Evolutionary conservation across 768 basidiomycete genomes (phyloP).

Genomic region (Macrolepiota fuliginosa): DNA sequence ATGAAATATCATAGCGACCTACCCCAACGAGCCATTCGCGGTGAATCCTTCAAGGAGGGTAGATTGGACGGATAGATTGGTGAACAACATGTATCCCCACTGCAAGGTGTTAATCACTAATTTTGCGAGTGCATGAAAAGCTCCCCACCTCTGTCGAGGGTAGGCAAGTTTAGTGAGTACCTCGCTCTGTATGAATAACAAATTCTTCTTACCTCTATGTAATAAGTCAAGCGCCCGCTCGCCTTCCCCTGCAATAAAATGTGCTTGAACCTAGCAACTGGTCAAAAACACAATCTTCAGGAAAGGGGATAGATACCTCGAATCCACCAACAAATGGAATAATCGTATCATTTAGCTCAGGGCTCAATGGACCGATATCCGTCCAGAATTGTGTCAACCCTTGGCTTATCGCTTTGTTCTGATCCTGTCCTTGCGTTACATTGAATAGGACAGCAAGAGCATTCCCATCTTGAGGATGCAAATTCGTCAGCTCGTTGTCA

Average conservation of each 20-base stretch:
- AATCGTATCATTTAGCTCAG: slow-evolving; percentile 50
- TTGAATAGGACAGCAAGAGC: slow-evolving; percentile 47
- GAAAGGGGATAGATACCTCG: slow-evolving; percentile 29
- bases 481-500: slow-evolving; percentile 39
- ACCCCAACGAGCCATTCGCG: slow-evolving; percentile 53
- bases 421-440: slow-evolving; percentile 34
- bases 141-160: slow-evolving; percentile 1
- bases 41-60: slow-evolving; percentile 59
- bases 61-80: slow-evolving; percentile 50
- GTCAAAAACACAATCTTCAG: not conserved
- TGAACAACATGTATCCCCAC: slow-evolving; percentile 62
- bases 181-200: not conserved
- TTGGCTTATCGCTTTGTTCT: slow-evolving; percentile 39
- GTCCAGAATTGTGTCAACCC: slow-evolving; percentile 48
- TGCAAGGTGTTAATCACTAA: not conserved
- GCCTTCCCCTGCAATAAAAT: slow-evolving; percentile 45
- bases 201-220: slow-evolving; percentile 24
- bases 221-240: slow-evolving; percentile 44
- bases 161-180: not conserved
- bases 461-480: slow-evolving; percentile 51
- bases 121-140: not conserved
- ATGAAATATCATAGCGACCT: slow-evolving; percentile 10
- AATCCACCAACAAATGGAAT: slow-evolving; percentile 51
- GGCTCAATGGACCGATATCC: slow-evolving; percentile 42
- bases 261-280: slow-evolving; percentile 40